These are phyloP conservation scores for Piper betle DNA, from an alignment of 164 flowering plant genomes.

Conservation along the genomic window DNA sequence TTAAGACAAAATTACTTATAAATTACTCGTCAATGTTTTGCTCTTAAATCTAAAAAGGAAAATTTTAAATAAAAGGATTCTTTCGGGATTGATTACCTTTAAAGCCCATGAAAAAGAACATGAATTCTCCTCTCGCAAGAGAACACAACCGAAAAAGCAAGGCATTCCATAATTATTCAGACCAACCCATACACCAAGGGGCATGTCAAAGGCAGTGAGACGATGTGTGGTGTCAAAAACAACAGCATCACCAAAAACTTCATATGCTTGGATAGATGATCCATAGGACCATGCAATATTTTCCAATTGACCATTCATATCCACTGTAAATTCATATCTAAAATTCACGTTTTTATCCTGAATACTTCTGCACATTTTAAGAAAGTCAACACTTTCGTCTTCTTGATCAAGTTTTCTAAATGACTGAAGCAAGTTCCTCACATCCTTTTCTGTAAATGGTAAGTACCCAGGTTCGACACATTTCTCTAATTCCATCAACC, in stretches of 20 bases:
- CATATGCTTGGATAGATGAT: constrained; percentile 66
- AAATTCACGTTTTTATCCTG: constrained; percentile 73
- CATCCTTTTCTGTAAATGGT: constrained; percentile 91
- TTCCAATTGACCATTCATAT: constrained; percentile 51
- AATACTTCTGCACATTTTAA: constrained; percentile 75
- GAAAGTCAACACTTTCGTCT: constrained; percentile 65
- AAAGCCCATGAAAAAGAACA: constrained; percentile 77
- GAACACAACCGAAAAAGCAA: constrained; percentile 85
- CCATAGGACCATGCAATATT: constrained; percentile 94
- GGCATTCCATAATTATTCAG: constrained; percentile 93
- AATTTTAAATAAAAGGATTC: neutral
- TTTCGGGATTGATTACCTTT: constrained; percentile 36
- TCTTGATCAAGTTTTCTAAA: constrained; percentile 63
- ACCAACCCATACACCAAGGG: constrained; percentile 93
- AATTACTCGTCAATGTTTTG: neutral
- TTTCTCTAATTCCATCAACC: constrained; percentile 88
- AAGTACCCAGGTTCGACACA: constrained; percentile 89
- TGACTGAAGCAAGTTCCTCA: constrained; percentile 75
- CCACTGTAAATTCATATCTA: constrained; percentile 57
- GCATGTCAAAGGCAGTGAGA: constrained; percentile 83
- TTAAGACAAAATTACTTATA: no score
- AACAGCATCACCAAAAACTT: constrained; percentile 81
- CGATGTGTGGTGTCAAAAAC: constrained; percentile 92
- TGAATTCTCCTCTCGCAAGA: constrained; percentile 63
- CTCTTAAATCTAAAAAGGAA: neutral